A percentile compares a stretch with the other conserved stretches of the same genome.
Conservation (phyloP, 441 rosid species). For the Gossypium davidsonii region DNA sequence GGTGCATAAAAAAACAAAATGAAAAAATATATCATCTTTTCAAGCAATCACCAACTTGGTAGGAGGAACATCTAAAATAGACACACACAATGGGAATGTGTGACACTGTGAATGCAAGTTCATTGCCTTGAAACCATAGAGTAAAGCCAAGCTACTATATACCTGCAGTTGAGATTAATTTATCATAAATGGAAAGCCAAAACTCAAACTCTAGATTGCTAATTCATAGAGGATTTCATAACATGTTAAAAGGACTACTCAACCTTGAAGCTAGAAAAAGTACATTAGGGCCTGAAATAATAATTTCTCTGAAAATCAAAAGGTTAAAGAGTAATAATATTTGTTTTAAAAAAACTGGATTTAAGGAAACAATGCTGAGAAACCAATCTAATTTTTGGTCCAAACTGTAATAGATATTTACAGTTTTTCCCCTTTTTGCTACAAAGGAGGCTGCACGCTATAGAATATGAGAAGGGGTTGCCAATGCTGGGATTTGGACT, state of each 20-base stretch:
- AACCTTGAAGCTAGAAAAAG: neutral
- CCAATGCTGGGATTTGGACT: neutral
- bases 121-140: neutral
- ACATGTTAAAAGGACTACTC: neutral
- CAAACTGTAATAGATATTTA: neutral
- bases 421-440: neutral
- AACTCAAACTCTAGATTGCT: neutral
- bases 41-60: neutral
- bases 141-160: neutral
- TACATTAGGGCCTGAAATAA: neutral
- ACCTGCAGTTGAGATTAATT: neutral
- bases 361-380: neutral
- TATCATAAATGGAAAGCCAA: neutral
- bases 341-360: neutral
- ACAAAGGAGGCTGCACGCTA: neutral
- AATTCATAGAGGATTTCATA: neutral
- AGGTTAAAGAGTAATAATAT: neutral
- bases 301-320: neutral
- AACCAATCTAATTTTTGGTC: neutral
- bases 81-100: neutral
- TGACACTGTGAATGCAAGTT: neutral
- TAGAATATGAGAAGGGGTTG: neutral
- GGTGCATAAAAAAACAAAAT: neutral
- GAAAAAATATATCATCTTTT: neutral
- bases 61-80: neutral